Percentiles rank a stretch among this genome's conserved stretches.
Evolutionary conservation across 2,329 filamentous ascomycete genomes (phyloP).

Genomic region (Colletotrichum sp.): DNA sequence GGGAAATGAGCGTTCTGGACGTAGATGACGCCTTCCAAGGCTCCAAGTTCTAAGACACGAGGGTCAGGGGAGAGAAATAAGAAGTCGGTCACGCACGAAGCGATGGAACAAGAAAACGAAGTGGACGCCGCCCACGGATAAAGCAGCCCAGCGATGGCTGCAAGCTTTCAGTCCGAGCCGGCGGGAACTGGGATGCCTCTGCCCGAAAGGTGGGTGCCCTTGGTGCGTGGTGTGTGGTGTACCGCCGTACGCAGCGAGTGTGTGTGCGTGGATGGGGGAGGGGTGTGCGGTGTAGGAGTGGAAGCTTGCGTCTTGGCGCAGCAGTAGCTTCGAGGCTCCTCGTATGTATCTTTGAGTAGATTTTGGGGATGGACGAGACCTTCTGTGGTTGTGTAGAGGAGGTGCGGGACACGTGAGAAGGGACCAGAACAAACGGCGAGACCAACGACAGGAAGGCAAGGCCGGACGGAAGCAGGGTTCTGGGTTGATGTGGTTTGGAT

Average conservation of each 20-base stretch:
- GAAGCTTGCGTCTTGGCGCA: constrained; percentile 19
- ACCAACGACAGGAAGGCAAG: not conserved
- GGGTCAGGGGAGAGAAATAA: constrained; percentile 4
- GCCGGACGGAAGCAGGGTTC: not conserved
- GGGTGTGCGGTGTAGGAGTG: constrained; percentile 7
- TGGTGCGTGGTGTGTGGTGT: constrained; percentile 1
- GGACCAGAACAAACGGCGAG: not conserved
- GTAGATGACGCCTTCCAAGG: constrained; percentile 5
- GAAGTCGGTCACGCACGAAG: constrained; percentile 21
- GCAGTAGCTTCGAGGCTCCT: constrained; percentile 16
- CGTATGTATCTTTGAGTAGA: not conserved
- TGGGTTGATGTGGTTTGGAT: not conserved
- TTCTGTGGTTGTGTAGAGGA: not conserved
- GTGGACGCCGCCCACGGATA: constrained; percentile 11
- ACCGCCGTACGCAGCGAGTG: not conserved
- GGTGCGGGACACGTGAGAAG: constrained; percentile 14
- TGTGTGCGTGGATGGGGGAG: not conserved
- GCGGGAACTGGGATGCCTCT: constrained; percentile 19
- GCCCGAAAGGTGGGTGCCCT: constrained; percentile 10
- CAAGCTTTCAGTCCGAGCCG: constrained; percentile 11
- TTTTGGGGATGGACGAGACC: not conserved
- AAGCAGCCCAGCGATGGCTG: constrained; percentile 11
- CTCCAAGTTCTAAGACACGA: constrained; percentile 8
- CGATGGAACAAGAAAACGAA: not conserved
- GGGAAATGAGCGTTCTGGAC: not conserved